Evolutionary conservation across 106 monocot genomes (phyloP), one percentile per base, ranked within the genome.

Genomic region (Acorus gramineus): DNA sequence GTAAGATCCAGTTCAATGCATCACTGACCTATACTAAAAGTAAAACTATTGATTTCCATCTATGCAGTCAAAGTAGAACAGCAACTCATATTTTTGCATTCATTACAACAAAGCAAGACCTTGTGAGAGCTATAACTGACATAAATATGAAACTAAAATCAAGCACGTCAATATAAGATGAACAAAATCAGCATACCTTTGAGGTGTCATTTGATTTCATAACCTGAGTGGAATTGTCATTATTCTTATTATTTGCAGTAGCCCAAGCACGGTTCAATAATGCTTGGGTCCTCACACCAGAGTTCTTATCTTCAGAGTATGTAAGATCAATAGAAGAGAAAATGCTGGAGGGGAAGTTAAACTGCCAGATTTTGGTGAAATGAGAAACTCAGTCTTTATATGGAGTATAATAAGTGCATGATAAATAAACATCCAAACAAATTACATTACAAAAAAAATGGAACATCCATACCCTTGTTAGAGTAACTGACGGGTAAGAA

Each of bases 251-350:
- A 12, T 55, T 7, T 42, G 72, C 65, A 54, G 84, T 69, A 57
- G 67, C 64, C 80, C 80, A 81, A 72, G 86, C 81, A 78, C 65
- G 80, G 60, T 91, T 83, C 14, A 86, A 57, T 63, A 83, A 47
- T 3, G 80, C 86, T 70, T 81, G 78, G 11, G 86, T 79, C 59
- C 60, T 60, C 42, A 86, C 47, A 10, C 78, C 86, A 12, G 83
- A 86, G 56, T 86, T 81, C 44, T 60, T 86, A 59, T 86, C 90
- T 66, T 86, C 90, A 71, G 83, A 80, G 61, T 74, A 74, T 47
- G 28, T 28, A 28, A 28, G 28, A 28, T 28, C 28, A 28, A 28
- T 28, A 28, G 28, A 28, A 28, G 86, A 86, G 71, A 86, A 57
- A 62, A 81, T 81, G 59, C 76, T 76, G 44, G 81, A 84, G 71